Evolutionary conservation across 1,284 basidiomycete genomes (phyloP), one percentile per base, ranked within the genome.

Genomic region (Moesziomyces globuligerus): DNA sequence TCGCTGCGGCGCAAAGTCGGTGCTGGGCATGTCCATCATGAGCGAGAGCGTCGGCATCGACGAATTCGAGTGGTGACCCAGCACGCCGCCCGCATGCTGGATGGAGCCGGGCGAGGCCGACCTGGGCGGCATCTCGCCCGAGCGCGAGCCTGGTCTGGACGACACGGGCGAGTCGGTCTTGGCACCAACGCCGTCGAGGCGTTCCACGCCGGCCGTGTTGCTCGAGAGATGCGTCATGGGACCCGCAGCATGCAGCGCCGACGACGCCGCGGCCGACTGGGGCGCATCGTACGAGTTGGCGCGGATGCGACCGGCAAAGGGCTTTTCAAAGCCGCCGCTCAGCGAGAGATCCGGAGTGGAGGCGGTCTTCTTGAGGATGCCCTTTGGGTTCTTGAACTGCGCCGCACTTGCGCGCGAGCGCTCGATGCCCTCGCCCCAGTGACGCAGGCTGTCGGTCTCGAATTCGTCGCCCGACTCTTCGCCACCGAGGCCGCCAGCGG

Each of bases 1-100:
- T 37, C 80, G 66, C 21, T 75, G 66, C 36, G 69, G 40, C 43
- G 52, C 5, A 34, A 69, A 39, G 87, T 45, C 39, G 86, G 86
- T 25, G 87, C 85, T 39, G 80, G 79, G 75, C 83, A 39, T 79
- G 80, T 54, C 84, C 83, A 84, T 75, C 70, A 91, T 90, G 48
- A 98, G 84, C 13, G 90, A 89, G 0, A 94, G 93, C 2, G 93
- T 93, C 17, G 94, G 96, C 28, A 90, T 91, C 37, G 76, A 78
- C 17, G 83, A 94, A 51, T 79, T 79, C 32, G 76, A 61, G 47
- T 79, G 78, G 57, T 79, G 78, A 11, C 77, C 77, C 54, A 78
- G 37, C 32, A 67, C 61, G 26, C 55, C 53, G n/a, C 59, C 59
- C 11, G 57, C 55, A 18, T 64, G 68, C 51, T 59, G 57, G 24